Base-by-base conservation (phyloP, 2,329 filamentous ascomycete species). In the Aspergillus neoniger region DNA sequence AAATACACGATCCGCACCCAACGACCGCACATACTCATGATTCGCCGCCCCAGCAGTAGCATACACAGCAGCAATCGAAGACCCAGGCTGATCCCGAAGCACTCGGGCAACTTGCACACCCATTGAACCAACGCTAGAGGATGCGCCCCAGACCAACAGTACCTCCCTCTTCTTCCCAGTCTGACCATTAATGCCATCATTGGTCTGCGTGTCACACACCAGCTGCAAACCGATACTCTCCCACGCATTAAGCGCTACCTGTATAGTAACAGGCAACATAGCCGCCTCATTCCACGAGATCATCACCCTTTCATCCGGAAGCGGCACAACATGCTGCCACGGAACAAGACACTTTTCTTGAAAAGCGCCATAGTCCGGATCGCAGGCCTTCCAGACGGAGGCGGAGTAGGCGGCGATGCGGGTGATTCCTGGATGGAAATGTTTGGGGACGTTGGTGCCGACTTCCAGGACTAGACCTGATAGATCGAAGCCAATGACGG, bases 361-460 rank as follows among this genome's bases (percentile, higher is more conserved):
- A 49, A 82, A 83, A 6, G 70, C 71, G 39, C 83, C 80, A 63
- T 84, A 81, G 68, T 83, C 71, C 2, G 80, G 77, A 21, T 76
- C 67, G 19, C 75, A 79, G 8, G 72, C 73, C 38, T 70, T 80
- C 78, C 81, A 84, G 19, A 77, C 64, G 0, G 69, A 72, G 4
- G 74, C 72, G 0, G 76, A 70, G 52, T 76, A 80, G 14, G 78
- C 79, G 1, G 75, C 73, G 2, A 81, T 65, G 1, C 76, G 77
- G 41, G 74, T 78, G 51, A 74, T 63, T 0, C 76, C 77, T 0
- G 74, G 68, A 21, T 36, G 62, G 44, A 78, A 79, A 14, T 25
- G 64, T 25, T 58, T 47, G 12, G 78, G 74, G 10, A 82, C 78
- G 8, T 73, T 65, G 1, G 75, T 63, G 19, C 82, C 82, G 10